Evolutionary conservation across 495 filamentous ascomycete species (phyloP).

Genomic region (Penicillium turbatum): DNA sequence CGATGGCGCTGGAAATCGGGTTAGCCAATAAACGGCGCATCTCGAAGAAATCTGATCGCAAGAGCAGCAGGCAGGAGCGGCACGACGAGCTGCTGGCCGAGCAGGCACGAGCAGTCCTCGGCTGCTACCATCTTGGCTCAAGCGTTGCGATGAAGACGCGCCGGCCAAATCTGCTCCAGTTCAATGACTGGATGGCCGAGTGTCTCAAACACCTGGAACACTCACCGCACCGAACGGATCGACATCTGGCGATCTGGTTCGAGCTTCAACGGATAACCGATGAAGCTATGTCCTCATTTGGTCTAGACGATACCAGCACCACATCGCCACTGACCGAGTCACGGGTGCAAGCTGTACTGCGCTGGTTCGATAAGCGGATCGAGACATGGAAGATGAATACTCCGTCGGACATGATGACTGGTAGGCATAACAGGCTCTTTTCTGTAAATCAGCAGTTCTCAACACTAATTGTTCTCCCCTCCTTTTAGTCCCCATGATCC

Average conservation of each 20-base stretch:
- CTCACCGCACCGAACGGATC: constrained; percentile 38
- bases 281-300: constrained; percentile 44
- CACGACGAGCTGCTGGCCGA: constrained; percentile 39
- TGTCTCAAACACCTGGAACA: constrained; percentile 39
- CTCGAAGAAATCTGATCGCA: constrained; percentile 20
- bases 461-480: constrained; percentile 30
- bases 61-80: constrained; percentile 10
- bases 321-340: constrained; percentile 41
- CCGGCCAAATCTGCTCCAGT: constrained; percentile 48
- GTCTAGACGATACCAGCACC: constrained; percentile 47
- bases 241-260: constrained; percentile 43
- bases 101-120: constrained; percentile 42
- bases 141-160: constrained; percentile 49
- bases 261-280: constrained; percentile 45
- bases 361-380: constrained; percentile 47
- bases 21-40: constrained; percentile 35
- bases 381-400: constrained; percentile 40
- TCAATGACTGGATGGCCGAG: constrained; percentile 46
- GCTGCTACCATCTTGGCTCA: constrained; percentile 46
- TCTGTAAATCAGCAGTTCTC: constrained; percentile 9
- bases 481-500: constrained; percentile 38
- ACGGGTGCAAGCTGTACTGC: constrained; percentile 42
- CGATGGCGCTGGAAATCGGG: constrained; percentile 53
- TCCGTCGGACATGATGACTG: constrained; percentile 37
- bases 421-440: constrained; percentile 18